Evolutionary conservation across 1,139 yeast species (phyloP), one percentile per base, ranked within the genome.

Genomic region (Candida tropicalis): DNA sequence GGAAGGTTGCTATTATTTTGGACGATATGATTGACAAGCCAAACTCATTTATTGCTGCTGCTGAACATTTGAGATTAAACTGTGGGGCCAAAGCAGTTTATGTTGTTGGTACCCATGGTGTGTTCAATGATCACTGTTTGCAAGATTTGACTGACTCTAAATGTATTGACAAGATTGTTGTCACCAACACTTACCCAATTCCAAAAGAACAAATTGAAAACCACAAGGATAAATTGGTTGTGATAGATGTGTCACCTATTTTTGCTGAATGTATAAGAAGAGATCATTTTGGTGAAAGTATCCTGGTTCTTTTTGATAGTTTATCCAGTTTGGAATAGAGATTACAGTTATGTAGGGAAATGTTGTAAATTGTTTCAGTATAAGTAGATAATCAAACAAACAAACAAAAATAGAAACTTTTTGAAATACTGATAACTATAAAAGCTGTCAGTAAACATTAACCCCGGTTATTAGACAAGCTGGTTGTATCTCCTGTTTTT

Each of bases 11-110:
- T 22, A 87, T 95, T 55, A 87, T 95, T 46, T 75, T 95, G 51
- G 99, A 95, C 66, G 99, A 95, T 63, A 88, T 93, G 95, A 85
- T 95, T 55, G 99, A 93, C 60, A 87, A 95, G 62, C 97, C 97
- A 37, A 85, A 85, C 50, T 83, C 96, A 11, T 91, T 90, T 62
- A 86, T 95, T 53, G 93, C 97, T 33, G 99, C 99, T 38, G 99
- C 99, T 22, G 98, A 95, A 67, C 99, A 93, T 68, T 82, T 95
- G 62, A 80, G 95, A 55, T 74, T 88, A 65, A 90, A 90, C 66
- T 91, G 99, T 70, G 98, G 98, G 46, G 99, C 99, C 47, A 85
- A 84, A 56, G 77, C 82, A 40, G 97, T 95, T 29, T 89, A 87
- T 56, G 84, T 93, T 20, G 84, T 91, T 46, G 99, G 97, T 10